Base-by-base conservation (phyloP, 345 rosid genomes). In the Rhodomyrtus tomentosa region DNA sequence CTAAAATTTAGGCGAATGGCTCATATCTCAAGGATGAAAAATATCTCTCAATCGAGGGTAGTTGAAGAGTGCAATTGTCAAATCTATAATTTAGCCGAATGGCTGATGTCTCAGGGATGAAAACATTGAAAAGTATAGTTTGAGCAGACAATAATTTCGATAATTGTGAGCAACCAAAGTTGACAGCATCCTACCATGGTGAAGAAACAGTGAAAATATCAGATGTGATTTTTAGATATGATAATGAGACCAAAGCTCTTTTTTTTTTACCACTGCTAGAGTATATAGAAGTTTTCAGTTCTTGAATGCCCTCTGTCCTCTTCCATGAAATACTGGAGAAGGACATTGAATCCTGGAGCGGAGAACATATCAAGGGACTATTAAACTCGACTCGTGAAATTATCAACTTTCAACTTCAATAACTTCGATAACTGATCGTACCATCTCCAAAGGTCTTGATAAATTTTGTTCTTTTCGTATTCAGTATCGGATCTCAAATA, bases 401-500 rank as follows among this genome's bases (percentile, higher is more conserved):
- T 14, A 29, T 62, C 42, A 62, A 8, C 32, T 36, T 29, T 29
- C 32, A 29, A 62, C 74, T 62, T 18, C 74, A 10, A 29, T 62
- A 68, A 68, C 7, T 62, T 18, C 74, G 21, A 29, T 62, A 68
- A 68, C 7, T 18, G 79, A 36, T 68, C 45, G 20, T 36, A 36
- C 20, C 25, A 36, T 36, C 79, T 68, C 45, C 79, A 36, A 83
- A 42, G 53, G 58, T 24, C 42, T 84, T 84, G 7, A 82, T 36
- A 32, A 5, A 49, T 55, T 81, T 16, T 83, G 49, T 51, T n/a
- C 56, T 14, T 85, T 20, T 58, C 21, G 68, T 49, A 90, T 58
- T 86, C 89, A 95, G 99, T 91, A 95, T 87, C 95, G 98, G 48
- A 86, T 95, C 85, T 97, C 99, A 58, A 95, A 96, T 83, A 80